Evolutionary conservation across 2,329 filamentous ascomycete genomes (phyloP).

Genomic region (Trichoderma sp.): DNA sequence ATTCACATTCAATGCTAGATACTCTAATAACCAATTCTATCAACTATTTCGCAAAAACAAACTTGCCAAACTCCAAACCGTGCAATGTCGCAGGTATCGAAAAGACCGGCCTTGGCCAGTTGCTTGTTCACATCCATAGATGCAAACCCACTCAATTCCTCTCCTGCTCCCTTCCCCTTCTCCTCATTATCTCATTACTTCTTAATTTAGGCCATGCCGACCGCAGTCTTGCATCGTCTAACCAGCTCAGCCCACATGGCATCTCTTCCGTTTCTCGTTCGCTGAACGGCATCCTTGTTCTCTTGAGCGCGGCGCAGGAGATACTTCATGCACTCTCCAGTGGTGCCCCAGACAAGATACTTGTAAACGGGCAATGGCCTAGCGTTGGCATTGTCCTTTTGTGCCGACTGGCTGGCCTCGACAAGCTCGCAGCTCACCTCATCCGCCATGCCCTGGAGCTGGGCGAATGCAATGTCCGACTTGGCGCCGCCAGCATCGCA

Average conservation of each 20-base stretch:
- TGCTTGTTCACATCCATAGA: neutral
- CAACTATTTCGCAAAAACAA: neutral
- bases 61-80: conserved; percentile 1
- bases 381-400: conserved; percentile 28
- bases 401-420: conserved; percentile 38
- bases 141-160: neutral
- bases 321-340: conserved; percentile 84
- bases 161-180: neutral
- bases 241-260: conserved; percentile 64
- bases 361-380: conserved; percentile 63
- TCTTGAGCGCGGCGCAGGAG: conserved; percentile 64
- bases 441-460: conserved; percentile 95
- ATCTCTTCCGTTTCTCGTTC: conserved; percentile 62
- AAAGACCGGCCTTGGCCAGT: neutral
- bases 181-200: neutral
- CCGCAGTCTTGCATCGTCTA: conserved; percentile 51
- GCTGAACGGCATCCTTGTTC: conserved; percentile 69
- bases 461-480: conserved; percentile 52
- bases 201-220: conserved; percentile 39
- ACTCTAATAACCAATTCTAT: neutral
- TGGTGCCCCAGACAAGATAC: conserved; percentile 70
- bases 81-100: conserved; percentile 4
- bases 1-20: neutral
- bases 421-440: conserved; percentile 73
- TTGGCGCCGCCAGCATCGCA: conserved; percentile 47